A percentile compares a stretch with the other conserved stretches of the same genome.
These are phyloP conservation scores for Penicillium concentricum DNA, from an alignment of 2,329 filamentous ascomycete species.

Conservation along the genomic window DNA sequence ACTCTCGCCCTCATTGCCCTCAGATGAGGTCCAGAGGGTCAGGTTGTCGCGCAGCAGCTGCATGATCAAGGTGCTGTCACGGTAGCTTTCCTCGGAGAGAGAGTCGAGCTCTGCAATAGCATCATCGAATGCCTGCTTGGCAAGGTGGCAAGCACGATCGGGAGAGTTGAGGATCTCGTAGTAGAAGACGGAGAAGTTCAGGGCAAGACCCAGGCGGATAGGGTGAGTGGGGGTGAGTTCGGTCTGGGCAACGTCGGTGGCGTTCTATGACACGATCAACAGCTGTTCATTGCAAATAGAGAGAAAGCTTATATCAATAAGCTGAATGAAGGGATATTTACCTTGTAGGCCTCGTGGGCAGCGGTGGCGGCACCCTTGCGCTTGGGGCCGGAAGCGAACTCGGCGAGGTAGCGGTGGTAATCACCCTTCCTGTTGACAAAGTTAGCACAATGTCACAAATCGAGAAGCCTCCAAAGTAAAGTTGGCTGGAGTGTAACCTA, in stretches of 20 bases:
- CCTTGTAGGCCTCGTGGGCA: constrained; percentile 98
- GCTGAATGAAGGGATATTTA: constrained; percentile 43
- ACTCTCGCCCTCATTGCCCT: constrained; percentile 69
- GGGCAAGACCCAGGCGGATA: constrained; percentile 92
- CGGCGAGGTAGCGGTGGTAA: constrained; percentile 97
- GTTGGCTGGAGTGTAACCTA: constrained; percentile 38
- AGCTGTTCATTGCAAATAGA: neutral
- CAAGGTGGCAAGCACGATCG: constrained; percentile 94
- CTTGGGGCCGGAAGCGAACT: constrained; percentile 92
- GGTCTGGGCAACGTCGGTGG: constrained; percentile 96
- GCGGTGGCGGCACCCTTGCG: constrained; percentile 93
- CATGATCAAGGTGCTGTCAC: constrained; percentile 99
- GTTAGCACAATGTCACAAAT: constrained; percentile 74
- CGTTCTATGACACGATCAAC: constrained; percentile 56
- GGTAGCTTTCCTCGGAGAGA: constrained; percentile 96
- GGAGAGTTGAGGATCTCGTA: constrained; percentile 99
- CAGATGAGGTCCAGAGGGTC: constrained; percentile 95
- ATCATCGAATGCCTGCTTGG: constrained; percentile 98
- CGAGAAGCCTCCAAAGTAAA: too few relatives aligned
- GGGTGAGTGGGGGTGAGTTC: constrained; percentile 97
- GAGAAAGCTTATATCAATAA: neutral
- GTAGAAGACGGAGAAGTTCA: constrained; percentile 99
- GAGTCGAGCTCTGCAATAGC: constrained; percentile 98
- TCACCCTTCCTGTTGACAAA: constrained; percentile 87
- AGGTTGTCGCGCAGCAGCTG: constrained; percentile 98